Conservation (phyloP, 148 eudicot species). For the Rhododendron mucronatum region DNA sequence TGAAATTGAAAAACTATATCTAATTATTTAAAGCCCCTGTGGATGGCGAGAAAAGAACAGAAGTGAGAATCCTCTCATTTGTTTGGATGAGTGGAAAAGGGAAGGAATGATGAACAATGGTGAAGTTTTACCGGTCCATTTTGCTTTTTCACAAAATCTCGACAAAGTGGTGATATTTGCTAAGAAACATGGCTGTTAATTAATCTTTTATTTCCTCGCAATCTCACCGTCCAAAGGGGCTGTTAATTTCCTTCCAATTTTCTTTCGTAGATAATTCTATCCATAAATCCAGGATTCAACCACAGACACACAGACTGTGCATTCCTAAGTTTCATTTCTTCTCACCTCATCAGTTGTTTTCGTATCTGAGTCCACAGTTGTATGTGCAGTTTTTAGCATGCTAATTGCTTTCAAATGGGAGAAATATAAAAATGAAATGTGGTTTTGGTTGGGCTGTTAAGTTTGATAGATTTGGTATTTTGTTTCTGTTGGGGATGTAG, state of each 20-base stretch:
- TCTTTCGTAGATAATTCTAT: background rate
- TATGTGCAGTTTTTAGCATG: background rate
- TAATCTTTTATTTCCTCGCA: background rate
- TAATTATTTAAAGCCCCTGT: background rate
- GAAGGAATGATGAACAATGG: background rate
- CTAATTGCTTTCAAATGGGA: background rate
- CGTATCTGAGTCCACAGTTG: background rate
- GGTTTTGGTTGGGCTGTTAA: background rate
- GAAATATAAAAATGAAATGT: background rate
- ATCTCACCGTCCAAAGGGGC: background rate
- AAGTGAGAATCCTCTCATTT: background rate
- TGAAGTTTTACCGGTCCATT: background rate
- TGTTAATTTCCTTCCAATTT: background rate
- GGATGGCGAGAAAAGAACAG: background rate
- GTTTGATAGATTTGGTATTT: background rate
- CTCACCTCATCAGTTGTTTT: background rate
- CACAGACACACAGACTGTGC: background rate
- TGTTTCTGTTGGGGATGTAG: constrained; percentile 30
- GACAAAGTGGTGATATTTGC: background rate
- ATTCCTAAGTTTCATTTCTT: background rate
- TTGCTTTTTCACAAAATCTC: background rate
- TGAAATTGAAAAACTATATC: background rate
- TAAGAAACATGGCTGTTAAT: background rate
- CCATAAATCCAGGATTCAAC: background rate
- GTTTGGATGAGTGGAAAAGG: background rate